Base-by-base conservation (phyloP, 495 filamentous ascomycete species). In the Letharia columbiana region DNA sequence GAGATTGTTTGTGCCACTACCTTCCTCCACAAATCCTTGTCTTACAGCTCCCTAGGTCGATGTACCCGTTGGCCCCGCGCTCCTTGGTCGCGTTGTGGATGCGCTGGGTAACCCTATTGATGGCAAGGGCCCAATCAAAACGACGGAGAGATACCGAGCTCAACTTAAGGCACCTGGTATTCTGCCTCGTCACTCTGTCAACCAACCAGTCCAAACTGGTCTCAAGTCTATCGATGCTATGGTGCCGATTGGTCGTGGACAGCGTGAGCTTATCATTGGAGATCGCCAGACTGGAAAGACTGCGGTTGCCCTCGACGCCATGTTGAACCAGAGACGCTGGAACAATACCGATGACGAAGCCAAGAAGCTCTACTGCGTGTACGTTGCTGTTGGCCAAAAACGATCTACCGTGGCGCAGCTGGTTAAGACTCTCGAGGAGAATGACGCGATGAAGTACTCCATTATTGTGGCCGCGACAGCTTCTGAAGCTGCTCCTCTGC, bases 211-310 rank as follows among this genome's bases (percentile, higher is more conserved):
- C 64, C 94, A 98, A 87, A 98, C 94, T 77, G 94, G 94, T 81
- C 87, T 98, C 71, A 98, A 98, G 85, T 96, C 92, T 77, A 86
- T 98, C 84, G 94, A 98, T 79, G 92, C 94, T 77, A 98, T 98
- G 94, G 94, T 98, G 68, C 94, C 94, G 74, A 98, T 98, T 75
- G 94, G 94, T 77, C 94, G 94, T 92, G 94, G 94, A 74, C 94
- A 98, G 84, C 94, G 94, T 91, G 94, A 98, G 83, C 85, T 98
- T 83, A 98, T 98, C 80, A 98, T 98, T 83, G 94, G 94, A 81
- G 94, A 98, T 80, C 95, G 94, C 89, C 94, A 98, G 82, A 98
- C 94, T 72, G 94, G 94, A 81, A 98, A 98, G 89, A 98, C 94
- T 77, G 94, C 94, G 75, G 94, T 98, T 78, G 94, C 91, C 76